Base-by-base conservation (phyloP, 140 eudicot species). In the Senecio squalidus region DNA sequence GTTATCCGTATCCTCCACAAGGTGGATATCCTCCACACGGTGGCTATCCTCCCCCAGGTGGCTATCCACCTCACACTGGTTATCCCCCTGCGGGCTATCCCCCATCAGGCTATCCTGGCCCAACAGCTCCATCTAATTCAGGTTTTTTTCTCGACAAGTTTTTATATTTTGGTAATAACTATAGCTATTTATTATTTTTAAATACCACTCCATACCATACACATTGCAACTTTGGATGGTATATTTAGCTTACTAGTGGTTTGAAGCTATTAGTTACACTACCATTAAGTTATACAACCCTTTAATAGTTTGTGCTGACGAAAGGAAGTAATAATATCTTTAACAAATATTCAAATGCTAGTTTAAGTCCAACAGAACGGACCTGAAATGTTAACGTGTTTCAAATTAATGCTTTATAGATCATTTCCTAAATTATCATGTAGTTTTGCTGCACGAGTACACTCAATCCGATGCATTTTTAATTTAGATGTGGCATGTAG, bases 101-200 rank as follows among this genome's bases (percentile, higher is more conserved):
- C 13, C 85, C 94, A 49, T 58, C 78, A 22, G 85, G 83, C 38
- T 77, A 89, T 55, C 90, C 94, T 47, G 89, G 82, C 43, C 74
- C 86, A 57, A 73, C 95, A 27, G 79, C 80, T 71, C 39, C 83
- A 55, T 69, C 71, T 71, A 71, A 78, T 67, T 56, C 81, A 76
- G 96, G 96, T 81, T 36, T 1, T 29, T 38, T 18, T 34, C 10
- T 16, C 1, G 16, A 50, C 4, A 36, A 25, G 13, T 49, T 60
- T 10, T 24, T 33, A 4, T 49, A 17, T 39, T 28, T 8, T 31
- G 9, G 22, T 69, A 10, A 55, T 20, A 56, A 4, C 22, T 34
- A 15, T 67, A 9, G 4, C 33, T 31, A 5, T 11, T 58, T 6
- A 47, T 11, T 30, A 23, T 30, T 18, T 20, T 13, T 62, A 17